Base-by-base conservation (phyloP, 2,329 filamentous ascomycete genomes). In the Alternaria viburni region DNA sequence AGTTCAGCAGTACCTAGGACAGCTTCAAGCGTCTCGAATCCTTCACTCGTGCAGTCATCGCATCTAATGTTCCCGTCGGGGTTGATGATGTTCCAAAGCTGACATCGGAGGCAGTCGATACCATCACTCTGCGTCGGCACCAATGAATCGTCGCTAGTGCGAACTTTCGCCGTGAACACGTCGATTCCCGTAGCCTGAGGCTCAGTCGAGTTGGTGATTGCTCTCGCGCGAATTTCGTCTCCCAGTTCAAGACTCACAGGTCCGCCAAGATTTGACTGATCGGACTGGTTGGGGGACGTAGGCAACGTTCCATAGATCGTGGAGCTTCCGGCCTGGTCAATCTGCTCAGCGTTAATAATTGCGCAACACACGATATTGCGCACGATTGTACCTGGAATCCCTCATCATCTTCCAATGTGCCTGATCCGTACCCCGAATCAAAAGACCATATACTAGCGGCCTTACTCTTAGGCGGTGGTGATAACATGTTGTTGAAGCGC, bases 351-450 rank as follows among this genome's bases (percentile, higher is more conserved):
- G 54, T 71, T 15, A 68, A 61, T 47, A 28, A 25, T 32, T 61
- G 50, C 45, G 11, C 28, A 5, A 11, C 15, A 51, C 2, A 6
- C 12, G 12, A 13, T 6, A 23, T 21, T 51, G 1, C 43, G 15
- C 19, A 19, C 6, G 15, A 28, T 41, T 13, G 51, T 60, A 60
- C 61, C 30, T 65, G 32, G n/a, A 51, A 45, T 21, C 52, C 36
- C 5, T 67, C 69, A 7, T 72, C 71, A 21, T 72, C 69, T 15
- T 63, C 57, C 21, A 69, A 51, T 8, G 62, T 63, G 28, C 65
- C 69, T 6, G 74, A 71, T 15, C 61, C 71, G 65, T 79, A 79
- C 7, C 77, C 75, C n/a, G 76, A 79, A 58, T 79, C 76, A 25
- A 75, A 61, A 19, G 71, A 74, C 71, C 73, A 76, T 32, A 75